Percentiles rank a stretch among this genome's conserved stretches.
phyloP scores from a whole-genome alignment of 257 asterid species.

The Datura wrightii region DNA sequence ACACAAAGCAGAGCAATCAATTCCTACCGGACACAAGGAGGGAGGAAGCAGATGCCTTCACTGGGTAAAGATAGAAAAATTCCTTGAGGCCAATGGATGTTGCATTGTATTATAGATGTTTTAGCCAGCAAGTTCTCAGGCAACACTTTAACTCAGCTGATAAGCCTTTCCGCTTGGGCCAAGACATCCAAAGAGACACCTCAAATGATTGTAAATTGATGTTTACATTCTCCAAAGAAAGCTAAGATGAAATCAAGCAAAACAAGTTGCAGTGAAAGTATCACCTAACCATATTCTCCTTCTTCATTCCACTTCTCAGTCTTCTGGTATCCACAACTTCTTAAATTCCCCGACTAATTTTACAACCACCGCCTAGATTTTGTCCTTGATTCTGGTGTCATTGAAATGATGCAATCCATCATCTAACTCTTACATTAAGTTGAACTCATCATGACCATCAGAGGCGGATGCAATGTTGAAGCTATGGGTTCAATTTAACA shows the following conservation, averaged over 20 bases:
- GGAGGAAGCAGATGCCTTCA: not conserved
- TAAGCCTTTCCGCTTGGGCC: not conserved
- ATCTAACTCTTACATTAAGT: not conserved
- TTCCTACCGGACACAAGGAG: not conserved
- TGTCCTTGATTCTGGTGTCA: not conserved
- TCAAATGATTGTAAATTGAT: not conserved
- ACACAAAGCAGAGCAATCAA: too few relatives aligned
- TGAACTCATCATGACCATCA: not conserved
- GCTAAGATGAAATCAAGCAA: not conserved
- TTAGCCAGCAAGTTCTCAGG: not conserved
- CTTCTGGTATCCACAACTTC: not conserved
- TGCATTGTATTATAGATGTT: not conserved
- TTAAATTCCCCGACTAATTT: not conserved
- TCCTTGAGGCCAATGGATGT: not conserved
- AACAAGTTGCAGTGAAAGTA: not conserved
- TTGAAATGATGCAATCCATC: not conserved
- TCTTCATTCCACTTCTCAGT: not conserved
- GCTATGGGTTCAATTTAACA: too few relatives aligned
- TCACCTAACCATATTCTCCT: not conserved
- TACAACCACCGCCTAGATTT: not conserved
- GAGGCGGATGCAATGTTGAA: too few relatives aligned
- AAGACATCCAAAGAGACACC: not conserved
- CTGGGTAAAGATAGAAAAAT: not conserved
- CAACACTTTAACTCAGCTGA: not conserved
- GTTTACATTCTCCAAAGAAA: not conserved